These are phyloP conservation scores for Huntiella bhutanensis DNA, from an alignment of 2,329 filamentous ascomycete genomes.

Conservation along the genomic window DNA sequence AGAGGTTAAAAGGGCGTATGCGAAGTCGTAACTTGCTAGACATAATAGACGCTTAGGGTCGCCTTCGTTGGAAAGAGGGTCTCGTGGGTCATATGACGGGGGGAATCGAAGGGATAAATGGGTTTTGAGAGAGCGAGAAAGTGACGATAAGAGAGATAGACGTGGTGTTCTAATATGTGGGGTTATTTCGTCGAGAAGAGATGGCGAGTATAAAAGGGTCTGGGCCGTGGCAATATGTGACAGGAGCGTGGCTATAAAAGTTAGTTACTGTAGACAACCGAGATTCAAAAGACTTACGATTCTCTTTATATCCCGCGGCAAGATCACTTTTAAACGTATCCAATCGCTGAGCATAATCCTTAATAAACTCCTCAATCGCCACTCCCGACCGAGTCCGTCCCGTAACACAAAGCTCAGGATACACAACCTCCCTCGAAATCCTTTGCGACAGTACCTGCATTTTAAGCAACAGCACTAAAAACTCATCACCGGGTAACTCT, in stretches of 20 bases:
- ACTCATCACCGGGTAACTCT: slow-evolving; percentile 25
- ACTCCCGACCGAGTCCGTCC: background rate
- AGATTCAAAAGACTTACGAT: slow-evolving; percentile 16
- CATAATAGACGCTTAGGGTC: slow-evolving; percentile 22
- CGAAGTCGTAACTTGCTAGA: slow-evolving; percentile 27
- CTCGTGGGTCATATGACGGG: slow-evolving; percentile 14
- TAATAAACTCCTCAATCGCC: slow-evolving; percentile 24
- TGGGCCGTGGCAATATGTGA: slow-evolving; percentile 27
- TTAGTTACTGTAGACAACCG: background rate
- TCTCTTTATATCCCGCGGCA: slow-evolving; percentile 18
- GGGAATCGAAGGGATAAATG: slow-evolving; percentile 23
- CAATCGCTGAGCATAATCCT: slow-evolving; percentile 26
- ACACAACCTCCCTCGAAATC: too few relatives aligned
- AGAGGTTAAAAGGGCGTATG: slow-evolving; percentile 26
- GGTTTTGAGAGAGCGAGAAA: slow-evolving; percentile 17
- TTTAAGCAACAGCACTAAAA: slow-evolving; percentile 26
- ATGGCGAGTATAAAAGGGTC: slow-evolving; percentile 27
- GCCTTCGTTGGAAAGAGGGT: slow-evolving; percentile 9
- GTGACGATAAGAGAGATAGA: too few relatives aligned
- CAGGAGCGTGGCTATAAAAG: slow-evolving; percentile 19
- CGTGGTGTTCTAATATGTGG: too few relatives aligned
- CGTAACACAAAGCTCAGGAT: too few relatives aligned
- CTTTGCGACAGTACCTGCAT: slow-evolving; percentile 28
- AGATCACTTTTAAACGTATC: slow-evolving; percentile 21
- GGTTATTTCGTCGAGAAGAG: slow-evolving; percentile 14